Evolutionary conservation across 2,329 filamentous ascomycete species (phyloP), one percentile per base, ranked within the genome.

Genomic region (Remersonia thermophila): DNA sequence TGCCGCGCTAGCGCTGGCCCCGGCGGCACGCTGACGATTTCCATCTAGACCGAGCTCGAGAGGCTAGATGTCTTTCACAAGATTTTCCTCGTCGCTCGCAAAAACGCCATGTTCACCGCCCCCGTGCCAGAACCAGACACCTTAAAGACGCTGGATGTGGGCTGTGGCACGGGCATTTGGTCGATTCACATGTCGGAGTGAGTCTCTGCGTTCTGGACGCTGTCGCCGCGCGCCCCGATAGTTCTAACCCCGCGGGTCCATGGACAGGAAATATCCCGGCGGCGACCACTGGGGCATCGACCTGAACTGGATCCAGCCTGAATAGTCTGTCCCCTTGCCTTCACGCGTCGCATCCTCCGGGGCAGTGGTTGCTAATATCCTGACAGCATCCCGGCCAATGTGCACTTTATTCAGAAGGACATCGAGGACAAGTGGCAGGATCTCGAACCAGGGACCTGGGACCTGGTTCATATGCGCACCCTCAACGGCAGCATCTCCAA

Each of bases 161-260:
- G 86, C 29, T 87, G 81, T 44, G 89, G 87, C 14, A 93, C 85
- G 1, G 86, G 85, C 27, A 89, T 93, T 42, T 96, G 89, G 89
- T 75, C 81, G 28, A 83, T 93, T 49, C 81, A 89, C 47, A 80
- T 94, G 60, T 81, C 82, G 44, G 77, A 82, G 71, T 84, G 64
- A 61, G 74, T 56, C 7, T 30, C n/a, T 6, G 16, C 11, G 11
- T n/a, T 11, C 12, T 7, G 27, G 7, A 12, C 15, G 7, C 23
- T 8, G 9, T 18, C 14, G 7, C 12, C 13, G n/a, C 17, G 13
- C 16, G 9, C n/a, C 1, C 3, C 6, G 10, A 18, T 2, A 13
- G 4, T 17, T 20, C 28, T 37, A 13, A 35, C 26, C 28, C 12
- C 11, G 14, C 12, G 18, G 8, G 37, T n/a, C 10, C 20, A 23